Evolutionary conservation across 371 early-diverging fungal genomes (phyloP).

Genomic region (Saksenaea oblongispora): DNA sequence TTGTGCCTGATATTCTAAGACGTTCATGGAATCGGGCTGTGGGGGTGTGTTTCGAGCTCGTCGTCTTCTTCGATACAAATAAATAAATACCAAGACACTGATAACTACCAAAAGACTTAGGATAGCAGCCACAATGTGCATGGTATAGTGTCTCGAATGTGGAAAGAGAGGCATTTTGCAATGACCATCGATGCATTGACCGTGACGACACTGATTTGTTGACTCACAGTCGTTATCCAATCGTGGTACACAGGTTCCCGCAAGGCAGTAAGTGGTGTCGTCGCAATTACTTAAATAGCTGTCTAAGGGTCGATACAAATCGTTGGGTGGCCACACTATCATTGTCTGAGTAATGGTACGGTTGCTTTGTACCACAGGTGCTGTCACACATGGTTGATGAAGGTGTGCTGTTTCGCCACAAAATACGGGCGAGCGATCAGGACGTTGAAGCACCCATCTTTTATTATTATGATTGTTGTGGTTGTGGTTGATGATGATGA

Average conservation of each 20-base stretch:
- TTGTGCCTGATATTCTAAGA: background rate
- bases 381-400: conserved; percentile 24
- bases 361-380: conserved; percentile 7
- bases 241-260: conserved; percentile 12
- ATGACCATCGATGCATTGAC: conserved; percentile 13
- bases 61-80: conserved; percentile 9
- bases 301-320: conserved; percentile 17
- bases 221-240: conserved; percentile 17
- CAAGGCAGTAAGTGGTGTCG: conserved; percentile 17
- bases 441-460: conserved; percentile 26
- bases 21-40: background rate
- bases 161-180: conserved; percentile 9
- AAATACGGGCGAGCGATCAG: conserved; percentile 21
- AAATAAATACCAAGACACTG: conserved; percentile 6
- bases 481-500: background rate
- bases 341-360: conserved; percentile 7
- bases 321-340: conserved; percentile 22
- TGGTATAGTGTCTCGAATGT: background rate
- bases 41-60: background rate
- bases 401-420: conserved; percentile 22
- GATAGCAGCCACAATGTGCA: conserved; percentile 17
- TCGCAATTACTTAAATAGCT: conserved; percentile 25
- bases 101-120: conserved; percentile 13
- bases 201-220: conserved; percentile 17
- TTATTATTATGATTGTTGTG: background rate